Conservation (phyloP, 768 basidiomycete species). For the Mycena pura region DNA sequence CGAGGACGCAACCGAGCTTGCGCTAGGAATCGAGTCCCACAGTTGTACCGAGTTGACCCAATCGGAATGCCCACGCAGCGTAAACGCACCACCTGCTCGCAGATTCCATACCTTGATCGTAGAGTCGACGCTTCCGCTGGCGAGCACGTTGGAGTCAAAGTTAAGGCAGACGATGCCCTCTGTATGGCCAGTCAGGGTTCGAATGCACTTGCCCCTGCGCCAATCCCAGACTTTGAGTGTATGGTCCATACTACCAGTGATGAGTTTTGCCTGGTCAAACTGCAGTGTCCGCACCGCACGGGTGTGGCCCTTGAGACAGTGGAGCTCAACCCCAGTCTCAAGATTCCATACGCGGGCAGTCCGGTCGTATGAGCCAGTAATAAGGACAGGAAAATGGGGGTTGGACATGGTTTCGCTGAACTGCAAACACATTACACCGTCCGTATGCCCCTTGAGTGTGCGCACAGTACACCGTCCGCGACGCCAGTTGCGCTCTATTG, state of each 20-base stretch:
- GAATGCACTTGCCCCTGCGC: conserved; percentile 86
- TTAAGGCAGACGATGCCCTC: conserved; percentile 91
- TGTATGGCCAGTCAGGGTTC: conserved; percentile 88
- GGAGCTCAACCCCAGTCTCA: conserved; percentile 85
- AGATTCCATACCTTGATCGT: conserved; percentile 97
- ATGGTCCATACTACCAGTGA: conserved; percentile 96
- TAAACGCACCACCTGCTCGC: conserved; percentile 89
- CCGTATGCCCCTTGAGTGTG: conserved; percentile 90
- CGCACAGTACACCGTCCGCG: conserved; percentile 87
- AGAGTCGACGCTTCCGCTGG: conserved; percentile 92
- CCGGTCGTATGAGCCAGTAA: conserved; percentile 97
- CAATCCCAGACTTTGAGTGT: conserved; percentile 97
- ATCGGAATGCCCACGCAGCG: conserved; percentile 89
- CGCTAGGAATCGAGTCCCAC: conserved; percentile 73
- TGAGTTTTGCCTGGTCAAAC: conserved; percentile 94
- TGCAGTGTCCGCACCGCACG: conserved; percentile 92
- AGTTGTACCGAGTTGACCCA: conserved; percentile 97
- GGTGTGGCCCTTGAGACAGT: conserved; percentile 87
- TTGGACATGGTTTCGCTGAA: conserved; percentile 85
- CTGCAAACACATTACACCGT: conserved; percentile 97
- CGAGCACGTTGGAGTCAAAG: conserved; percentile 91
- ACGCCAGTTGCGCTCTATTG: conserved; percentile 96
- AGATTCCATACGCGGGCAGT: conserved; percentile 97
- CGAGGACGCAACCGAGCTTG: conserved; percentile 32
- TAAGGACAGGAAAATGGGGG: conserved; percentile 90